phyloP scores from a whole-genome alignment of 192 early-diverging fungal genomes.

The Pecoramyces ruminantium region DNA sequence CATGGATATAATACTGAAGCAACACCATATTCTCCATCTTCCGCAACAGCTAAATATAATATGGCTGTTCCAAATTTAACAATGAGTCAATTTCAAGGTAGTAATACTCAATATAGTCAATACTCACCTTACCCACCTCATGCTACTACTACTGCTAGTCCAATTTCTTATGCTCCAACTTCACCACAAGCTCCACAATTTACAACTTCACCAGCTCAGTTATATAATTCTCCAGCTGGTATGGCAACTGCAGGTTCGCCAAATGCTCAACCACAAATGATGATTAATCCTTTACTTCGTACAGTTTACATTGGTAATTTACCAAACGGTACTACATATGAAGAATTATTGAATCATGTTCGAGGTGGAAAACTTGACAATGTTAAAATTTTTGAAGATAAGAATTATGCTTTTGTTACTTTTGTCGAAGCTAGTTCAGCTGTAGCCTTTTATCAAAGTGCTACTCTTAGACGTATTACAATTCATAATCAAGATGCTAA shows the following conservation, averaged over 20 bases:
- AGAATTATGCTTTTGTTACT: conserved; percentile 64
- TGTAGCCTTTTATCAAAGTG: conserved; percentile 34
- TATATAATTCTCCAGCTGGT: neutral
- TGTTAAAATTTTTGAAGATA: conserved; percentile 52
- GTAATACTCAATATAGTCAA: neutral
- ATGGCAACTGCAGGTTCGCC: neutral
- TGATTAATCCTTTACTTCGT: conserved; percentile 13
- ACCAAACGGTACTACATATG: conserved; percentile 28
- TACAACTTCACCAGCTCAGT: neutral
- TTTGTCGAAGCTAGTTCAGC: conserved; percentile 57
- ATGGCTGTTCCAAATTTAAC: neutral
- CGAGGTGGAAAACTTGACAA: conserved; percentile 50
- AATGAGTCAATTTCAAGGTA: neutral
- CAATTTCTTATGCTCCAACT: neutral
- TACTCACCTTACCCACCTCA: neutral
- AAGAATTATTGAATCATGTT: conserved; percentile 54
- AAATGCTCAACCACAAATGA: neutral
- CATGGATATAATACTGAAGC: neutral
- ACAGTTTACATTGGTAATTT: conserved; percentile 76
- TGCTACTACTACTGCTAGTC: neutral
- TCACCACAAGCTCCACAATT: neutral
- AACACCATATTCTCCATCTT: neutral
- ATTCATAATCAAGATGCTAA: conserved; percentile 43
- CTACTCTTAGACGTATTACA: conserved; percentile 20
- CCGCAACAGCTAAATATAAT: neutral